These are phyloP conservation scores for Saccharum spontaneum DNA, from an alignment of 176 grass and related monocot genomes.

Conservation along the genomic window DNA sequence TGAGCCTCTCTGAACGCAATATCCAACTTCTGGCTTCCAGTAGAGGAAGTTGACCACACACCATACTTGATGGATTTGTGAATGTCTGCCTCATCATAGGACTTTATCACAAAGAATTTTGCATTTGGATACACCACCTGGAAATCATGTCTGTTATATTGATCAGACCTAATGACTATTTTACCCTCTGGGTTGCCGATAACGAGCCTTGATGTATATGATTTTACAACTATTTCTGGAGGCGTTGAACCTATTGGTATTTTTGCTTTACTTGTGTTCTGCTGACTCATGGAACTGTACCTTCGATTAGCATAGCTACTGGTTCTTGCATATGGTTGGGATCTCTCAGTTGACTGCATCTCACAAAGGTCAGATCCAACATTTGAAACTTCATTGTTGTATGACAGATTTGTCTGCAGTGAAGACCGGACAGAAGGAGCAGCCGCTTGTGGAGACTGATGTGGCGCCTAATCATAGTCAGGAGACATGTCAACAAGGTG, in stretches of 20 bases:
- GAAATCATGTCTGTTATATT: slow-evolving; percentile 78
- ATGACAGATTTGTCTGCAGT: slow-evolving; percentile 26
- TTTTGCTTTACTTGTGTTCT: slow-evolving; percentile 33
- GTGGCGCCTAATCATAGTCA: slow-evolving; percentile 33
- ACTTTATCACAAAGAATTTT: slow-evolving; percentile 88
- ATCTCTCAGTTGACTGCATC: slow-evolving; percentile 30
- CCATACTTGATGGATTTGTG: slow-evolving; percentile 84
- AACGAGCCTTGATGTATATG: slow-evolving; percentile 51
- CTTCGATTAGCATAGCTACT: slow-evolving; percentile 30
- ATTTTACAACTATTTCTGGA: slow-evolving; percentile 40
- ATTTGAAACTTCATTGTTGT: slow-evolving; percentile 28
- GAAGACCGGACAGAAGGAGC: slow-evolving; percentile 35
- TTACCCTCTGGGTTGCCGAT: slow-evolving; percentile 40
- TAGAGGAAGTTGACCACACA: slow-evolving; percentile 52
- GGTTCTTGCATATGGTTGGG: slow-evolving; percentile 25
- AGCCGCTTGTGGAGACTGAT: slow-evolving; percentile 20
- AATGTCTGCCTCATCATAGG: slow-evolving; percentile 51
- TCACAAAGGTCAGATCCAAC: slow-evolving; percentile 39
- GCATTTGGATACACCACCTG: slow-evolving; percentile 67
- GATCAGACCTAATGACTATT: slow-evolving; percentile 60
- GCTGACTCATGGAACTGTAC: slow-evolving; percentile 18
- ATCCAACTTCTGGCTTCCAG: slow-evolving; percentile 59
- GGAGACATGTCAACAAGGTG: neutral
- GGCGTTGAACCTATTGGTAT: neutral
- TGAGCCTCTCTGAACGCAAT: slow-evolving; percentile 57